Percentiles rank a stretch among this genome's conserved stretches.
Conservation (phyloP, 2,329 filamentous ascomycete species). For the Exserohilum turcica region DNA sequence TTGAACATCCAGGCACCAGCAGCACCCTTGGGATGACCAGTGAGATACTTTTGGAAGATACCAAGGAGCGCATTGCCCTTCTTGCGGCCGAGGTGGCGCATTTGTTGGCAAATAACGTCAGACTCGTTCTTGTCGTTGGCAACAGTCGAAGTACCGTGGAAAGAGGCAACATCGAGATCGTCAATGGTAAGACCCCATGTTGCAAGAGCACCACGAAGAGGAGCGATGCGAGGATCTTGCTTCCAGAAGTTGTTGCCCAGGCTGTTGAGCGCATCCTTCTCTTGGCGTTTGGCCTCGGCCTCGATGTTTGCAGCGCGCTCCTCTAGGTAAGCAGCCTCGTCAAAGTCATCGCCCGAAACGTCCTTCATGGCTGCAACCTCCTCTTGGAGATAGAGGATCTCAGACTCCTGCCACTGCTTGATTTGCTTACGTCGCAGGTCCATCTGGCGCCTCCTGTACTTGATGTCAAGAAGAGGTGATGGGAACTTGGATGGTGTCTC, state of each 20-base stretch:
- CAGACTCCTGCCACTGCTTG: slow-evolving; percentile 94
- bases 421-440: slow-evolving; percentile 93
- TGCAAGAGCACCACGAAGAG: slow-evolving; percentile 91
- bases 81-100: slow-evolving; percentile 89
- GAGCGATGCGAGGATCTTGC: slow-evolving; percentile 89
- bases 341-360: slow-evolving; percentile 68
- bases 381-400: slow-evolving; percentile 89
- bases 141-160: slow-evolving; percentile 98
- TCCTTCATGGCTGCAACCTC: slow-evolving; percentile 87
- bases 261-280: slow-evolving; percentile 89
- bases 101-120: slow-evolving; percentile 93
- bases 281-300: slow-evolving; percentile 83
- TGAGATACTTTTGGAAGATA: slow-evolving; percentile 99
- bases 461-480: slow-evolving; percentile 94
- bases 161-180: slow-evolving; percentile 91
- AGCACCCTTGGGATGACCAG: slow-evolving; percentile 98
- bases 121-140: slow-evolving; percentile 99
- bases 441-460: slow-evolving; percentile 94
- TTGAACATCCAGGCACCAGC: slow-evolving; percentile 99
- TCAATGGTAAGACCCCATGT: slow-evolving; percentile 99
- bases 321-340: slow-evolving; percentile 82
- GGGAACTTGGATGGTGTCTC: slow-evolving; percentile 91
- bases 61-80: slow-evolving; percentile 96
- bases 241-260: slow-evolving; percentile 99
- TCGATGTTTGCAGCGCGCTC: slow-evolving; percentile 87